Evolutionary conservation across 805 yeast genomes (phyloP).

Genomic region (Wickerhamiella sorbophila): DNA sequence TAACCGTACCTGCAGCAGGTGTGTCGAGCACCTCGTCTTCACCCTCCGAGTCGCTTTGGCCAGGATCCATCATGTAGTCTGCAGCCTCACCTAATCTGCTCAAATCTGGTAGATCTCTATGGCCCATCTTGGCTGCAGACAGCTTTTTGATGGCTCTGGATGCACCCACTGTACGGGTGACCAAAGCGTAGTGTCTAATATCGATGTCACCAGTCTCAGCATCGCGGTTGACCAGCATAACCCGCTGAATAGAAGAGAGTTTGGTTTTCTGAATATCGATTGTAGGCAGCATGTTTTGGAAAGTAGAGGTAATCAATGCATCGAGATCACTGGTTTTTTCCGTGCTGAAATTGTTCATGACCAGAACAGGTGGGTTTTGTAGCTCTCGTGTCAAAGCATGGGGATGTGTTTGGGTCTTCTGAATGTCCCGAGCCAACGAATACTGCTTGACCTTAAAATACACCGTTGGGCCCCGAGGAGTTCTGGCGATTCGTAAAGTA

Average conservation of each 20-base stretch:
- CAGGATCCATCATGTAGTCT: constrained; percentile 68
- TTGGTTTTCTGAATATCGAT: constrained; percentile 73
- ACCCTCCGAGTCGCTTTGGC: constrained; percentile 82
- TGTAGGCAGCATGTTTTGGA: constrained; percentile 93
- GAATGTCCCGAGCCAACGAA: constrained; percentile 70
- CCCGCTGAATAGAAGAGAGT: constrained; percentile 65
- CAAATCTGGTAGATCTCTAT: constrained; percentile 58
- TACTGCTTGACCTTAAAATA: constrained; percentile 67
- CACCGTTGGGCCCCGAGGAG: constrained; percentile 91
- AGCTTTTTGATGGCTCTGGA: constrained; percentile 59
- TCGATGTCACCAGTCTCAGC: constrained; percentile 60
- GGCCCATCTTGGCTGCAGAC: constrained; percentile 45
- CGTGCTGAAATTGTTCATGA: constrained; percentile 73
- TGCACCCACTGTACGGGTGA: constrained; percentile 62
- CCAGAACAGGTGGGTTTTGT: constrained; percentile 70
- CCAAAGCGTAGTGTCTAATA: constrained; percentile 78
- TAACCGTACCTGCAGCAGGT: constrained; percentile 33
- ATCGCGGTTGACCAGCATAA: constrained; percentile 65
- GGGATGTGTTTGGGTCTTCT: constrained; percentile 55
- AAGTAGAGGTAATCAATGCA: constrained; percentile 70
- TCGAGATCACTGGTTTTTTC: constrained; percentile 57
- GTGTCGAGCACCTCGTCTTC: constrained; percentile 63
- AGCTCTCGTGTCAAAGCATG: constrained; percentile 57
- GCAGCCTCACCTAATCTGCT: constrained; percentile 58
- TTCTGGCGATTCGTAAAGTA: constrained; percentile 66